These are phyloP conservation scores for Leptomonas seymouri DNA, from an alignment of 208 protist genomes.

Conservation along the genomic window DNA sequence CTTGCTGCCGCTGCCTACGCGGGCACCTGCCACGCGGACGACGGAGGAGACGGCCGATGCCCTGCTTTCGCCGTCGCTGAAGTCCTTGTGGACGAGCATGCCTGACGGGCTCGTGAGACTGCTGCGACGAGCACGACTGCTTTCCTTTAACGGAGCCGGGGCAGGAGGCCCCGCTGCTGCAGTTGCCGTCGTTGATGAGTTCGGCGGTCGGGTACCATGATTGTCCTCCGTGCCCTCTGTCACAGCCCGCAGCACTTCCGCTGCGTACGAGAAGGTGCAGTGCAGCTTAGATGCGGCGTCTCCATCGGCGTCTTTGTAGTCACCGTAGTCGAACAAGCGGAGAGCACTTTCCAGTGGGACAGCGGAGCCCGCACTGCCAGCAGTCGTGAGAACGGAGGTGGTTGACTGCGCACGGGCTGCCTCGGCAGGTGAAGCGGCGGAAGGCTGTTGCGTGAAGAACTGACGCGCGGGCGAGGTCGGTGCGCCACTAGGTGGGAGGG, in stretches of 20 bases:
- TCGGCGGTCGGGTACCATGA: not conserved
- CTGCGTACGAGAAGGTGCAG: conserved; percentile 3
- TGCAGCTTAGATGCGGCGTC: conserved; percentile 1
- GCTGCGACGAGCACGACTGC: conserved; percentile 10
- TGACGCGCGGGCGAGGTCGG: not conserved
- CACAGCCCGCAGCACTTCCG: not conserved
- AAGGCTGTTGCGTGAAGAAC: conserved; percentile 7
- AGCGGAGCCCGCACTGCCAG: not conserved
- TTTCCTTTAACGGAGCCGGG: not conserved
- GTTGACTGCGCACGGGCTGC: too few relatives aligned
- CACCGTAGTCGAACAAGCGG: conserved; percentile 11
- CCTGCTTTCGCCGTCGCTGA: conserved; percentile 7
- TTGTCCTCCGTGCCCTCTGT: not conserved
- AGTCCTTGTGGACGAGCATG: conserved; percentile 8
- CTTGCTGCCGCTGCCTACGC: conserved; percentile 5
- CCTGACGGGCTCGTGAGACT: conserved; percentile 12
- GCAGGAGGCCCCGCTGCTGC: not conserved
- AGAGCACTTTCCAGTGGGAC: not conserved
- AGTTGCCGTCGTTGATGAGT: not conserved
- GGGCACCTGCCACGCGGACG: not conserved
- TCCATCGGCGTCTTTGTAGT: not conserved
- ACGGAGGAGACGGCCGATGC: not conserved
- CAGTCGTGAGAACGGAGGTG: not conserved
- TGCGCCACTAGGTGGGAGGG: conserved; percentile 8
- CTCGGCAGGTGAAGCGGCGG: not conserved